Base-by-base conservation (phyloP, 2,329 filamentous ascomycete species). In the Ramularia collo-cygni region DNA sequence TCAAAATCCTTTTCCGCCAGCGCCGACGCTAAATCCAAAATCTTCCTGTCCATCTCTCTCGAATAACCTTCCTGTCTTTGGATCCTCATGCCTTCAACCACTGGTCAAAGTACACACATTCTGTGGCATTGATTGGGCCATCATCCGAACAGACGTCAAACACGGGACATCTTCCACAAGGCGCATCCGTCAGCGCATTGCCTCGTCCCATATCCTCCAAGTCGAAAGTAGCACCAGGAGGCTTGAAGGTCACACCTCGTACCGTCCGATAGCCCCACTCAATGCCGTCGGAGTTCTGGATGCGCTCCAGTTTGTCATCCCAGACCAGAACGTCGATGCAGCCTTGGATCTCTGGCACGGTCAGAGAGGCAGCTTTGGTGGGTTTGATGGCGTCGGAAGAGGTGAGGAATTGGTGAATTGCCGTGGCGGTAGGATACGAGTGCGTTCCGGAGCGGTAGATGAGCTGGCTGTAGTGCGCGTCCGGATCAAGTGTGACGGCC, bases 71-170 rank as follows among this genome's bases (percentile, higher is more conserved):
- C n/a, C n/a, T n/a, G n/a, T n/a, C n/a, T n/a, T n/a, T n/a, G n/a
- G n/a, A n/a, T n/a, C n/a, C 13, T 49, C 36, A 51, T 9, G 47
- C 48, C 37, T 55, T 74, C 32, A 95, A 64, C 92, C 92, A 98
- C 37, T 81, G 76, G 48, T 84, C 76, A 58, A 94, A 95, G 60
- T 98, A 98, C 38, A 87, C 83, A 64, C 92, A 98, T 36, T 83
- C 94, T 50, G 79, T 83, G 0, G 90, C 86, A 55, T 83, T 93
- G 15, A 98, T 87, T 0, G 88, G 86, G 0, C 90, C 90, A 5
- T 87, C 88, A 45, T 94, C 86, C 50, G 86, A 83, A 60, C 92
- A 98, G 2, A 96, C 73, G 42, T 92, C 83, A 60, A 95, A 95
- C 2, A 95, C 90, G 0, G 92, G 92, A 63, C 92, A 98, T 40